Evolutionary conservation across 208 protist species (phyloP).

Genomic region (Phytomonas sp.): DNA sequence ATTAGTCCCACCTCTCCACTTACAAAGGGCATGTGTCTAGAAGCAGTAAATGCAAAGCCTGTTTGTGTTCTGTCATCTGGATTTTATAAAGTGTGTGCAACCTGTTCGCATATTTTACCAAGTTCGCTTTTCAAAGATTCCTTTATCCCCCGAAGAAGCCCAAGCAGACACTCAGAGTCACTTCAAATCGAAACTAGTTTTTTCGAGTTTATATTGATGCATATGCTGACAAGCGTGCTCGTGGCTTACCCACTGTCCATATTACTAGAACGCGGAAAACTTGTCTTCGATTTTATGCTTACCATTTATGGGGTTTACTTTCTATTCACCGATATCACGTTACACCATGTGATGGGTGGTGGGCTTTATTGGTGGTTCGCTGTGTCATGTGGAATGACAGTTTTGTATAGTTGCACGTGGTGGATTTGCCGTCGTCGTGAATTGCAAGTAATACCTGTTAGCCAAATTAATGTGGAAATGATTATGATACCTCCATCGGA

Average conservation of each 20-base stretch:
- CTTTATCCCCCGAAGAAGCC: background rate
- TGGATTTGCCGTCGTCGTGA: slow-evolving; percentile 45
- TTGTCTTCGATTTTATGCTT: slow-evolving; percentile 67
- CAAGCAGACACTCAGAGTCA: background rate
- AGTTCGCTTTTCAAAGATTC: background rate
- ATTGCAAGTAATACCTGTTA: slow-evolving; percentile 48
- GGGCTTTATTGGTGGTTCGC: slow-evolving; percentile 50
- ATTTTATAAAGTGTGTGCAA: background rate
- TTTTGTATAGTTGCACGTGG: slow-evolving; percentile 38
- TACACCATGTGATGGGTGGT: slow-evolving; percentile 25
- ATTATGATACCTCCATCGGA: background rate
- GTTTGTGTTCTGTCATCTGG: background rate
- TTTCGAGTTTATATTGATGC: slow-evolving; percentile 55
- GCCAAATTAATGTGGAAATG: background rate
- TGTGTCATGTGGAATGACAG: slow-evolving; percentile 18
- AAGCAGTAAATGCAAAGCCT: background rate
- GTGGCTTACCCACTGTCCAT: slow-evolving; percentile 45
- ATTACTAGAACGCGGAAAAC: slow-evolving; percentile 68
- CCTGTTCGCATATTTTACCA: background rate
- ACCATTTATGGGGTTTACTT: slow-evolving; percentile 73
- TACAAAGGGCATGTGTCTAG: background rate
- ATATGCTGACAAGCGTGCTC: slow-evolving; percentile 31
- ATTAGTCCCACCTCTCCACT: background rate
- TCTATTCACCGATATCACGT: slow-evolving; percentile 30
- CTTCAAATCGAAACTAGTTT: background rate